Evolutionary conservation across 176 grass and related monocot genomes (phyloP).

Genomic region (Chloris gayana): DNA sequence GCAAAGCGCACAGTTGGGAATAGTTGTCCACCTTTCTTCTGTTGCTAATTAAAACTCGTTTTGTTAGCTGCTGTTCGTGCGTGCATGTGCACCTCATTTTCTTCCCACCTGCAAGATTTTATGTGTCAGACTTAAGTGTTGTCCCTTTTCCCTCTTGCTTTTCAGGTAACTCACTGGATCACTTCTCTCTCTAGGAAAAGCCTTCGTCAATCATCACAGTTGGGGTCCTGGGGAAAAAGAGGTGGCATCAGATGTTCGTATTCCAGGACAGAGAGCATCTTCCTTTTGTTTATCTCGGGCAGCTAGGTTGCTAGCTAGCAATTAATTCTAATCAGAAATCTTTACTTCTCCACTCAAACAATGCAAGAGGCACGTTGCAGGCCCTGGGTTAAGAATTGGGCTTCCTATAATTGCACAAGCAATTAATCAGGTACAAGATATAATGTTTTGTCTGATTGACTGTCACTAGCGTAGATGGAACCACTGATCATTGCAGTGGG

Average conservation of each 20-base stretch:
- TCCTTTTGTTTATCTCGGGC: constrained; percentile 54
- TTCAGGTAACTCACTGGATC: constrained; percentile 63
- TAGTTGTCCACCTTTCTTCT: constrained; percentile 29
- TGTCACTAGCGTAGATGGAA: constrained; percentile 42
- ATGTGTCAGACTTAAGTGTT: constrained; percentile 51
- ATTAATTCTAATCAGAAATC: constrained; percentile 39
- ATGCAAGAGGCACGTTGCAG: constrained; percentile 28
- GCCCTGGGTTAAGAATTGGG: constrained; percentile 24
- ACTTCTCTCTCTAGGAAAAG: constrained; percentile 37
- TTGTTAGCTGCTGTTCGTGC: constrained; percentile 34
- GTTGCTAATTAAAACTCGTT: constrained; percentile 46
- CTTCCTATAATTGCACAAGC: constrained; percentile 42
- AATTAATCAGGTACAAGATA: constrained; percentile 1
- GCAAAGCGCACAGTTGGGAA: constrained; percentile 35
- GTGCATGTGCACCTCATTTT: constrained; percentile 64
- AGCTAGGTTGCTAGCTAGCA: constrained; percentile 43
- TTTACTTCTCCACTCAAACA: constrained; percentile 33
- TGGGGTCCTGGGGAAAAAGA: constrained; percentile 53
- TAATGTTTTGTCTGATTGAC: constrained; percentile 48
- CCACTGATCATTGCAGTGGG: constrained; percentile 25
- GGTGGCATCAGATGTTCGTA: constrained; percentile 43
- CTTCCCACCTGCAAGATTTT: constrained; percentile 57
- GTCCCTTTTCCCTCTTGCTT: constrained; percentile 46
- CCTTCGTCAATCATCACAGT: constrained; percentile 49
- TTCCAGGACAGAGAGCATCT: constrained; percentile 62